A percentile compares a stretch with the other conserved stretches of the same genome.
phyloP scores from a whole-genome alignment of 306 rosid genomes.

The Prunus salicina region DNA sequence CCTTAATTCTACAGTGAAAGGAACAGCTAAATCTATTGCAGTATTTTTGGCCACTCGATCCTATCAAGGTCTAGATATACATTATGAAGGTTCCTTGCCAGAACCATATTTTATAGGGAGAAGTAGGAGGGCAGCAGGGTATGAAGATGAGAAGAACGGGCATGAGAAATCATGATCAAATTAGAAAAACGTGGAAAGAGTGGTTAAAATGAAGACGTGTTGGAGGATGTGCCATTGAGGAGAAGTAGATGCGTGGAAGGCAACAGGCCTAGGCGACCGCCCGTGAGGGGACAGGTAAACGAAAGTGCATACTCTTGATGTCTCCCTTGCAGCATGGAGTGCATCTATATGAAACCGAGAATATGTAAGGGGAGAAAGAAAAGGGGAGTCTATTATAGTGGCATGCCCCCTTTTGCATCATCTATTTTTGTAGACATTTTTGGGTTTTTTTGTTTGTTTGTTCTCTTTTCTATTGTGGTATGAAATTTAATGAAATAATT shows the following conservation, averaged over 20 bases:
- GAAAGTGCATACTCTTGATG: background rate
- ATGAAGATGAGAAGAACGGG: slow-evolving; percentile 44
- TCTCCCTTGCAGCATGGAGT: background rate
- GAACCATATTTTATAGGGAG: slow-evolving; percentile 63
- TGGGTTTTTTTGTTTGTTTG: too few relatives aligned
- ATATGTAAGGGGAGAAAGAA: too few relatives aligned
- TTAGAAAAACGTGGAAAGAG: background rate
- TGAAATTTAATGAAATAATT: background rate
- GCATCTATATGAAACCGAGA: background rate
- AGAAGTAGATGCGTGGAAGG: background rate
- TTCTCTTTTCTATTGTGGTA: background rate
- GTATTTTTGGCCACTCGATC: slow-evolving; percentile 66
- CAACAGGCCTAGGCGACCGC: background rate
- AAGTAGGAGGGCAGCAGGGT: slow-evolving; percentile 68
- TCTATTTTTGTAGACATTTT: too few relatives aligned
- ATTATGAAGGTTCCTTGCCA: slow-evolving; percentile 38
- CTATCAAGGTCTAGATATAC: slow-evolving; percentile 69
- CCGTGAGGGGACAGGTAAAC: background rate
- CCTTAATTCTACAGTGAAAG: slow-evolving; percentile 41
- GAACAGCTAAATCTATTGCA: slow-evolving; percentile 65
- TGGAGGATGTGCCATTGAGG: background rate
- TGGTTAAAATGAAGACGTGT: background rate
- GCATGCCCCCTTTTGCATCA: too few relatives aligned
- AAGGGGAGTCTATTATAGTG: too few relatives aligned
- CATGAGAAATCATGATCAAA: slow-evolving; percentile 13